phyloP scores from a whole-genome alignment of 2,329 filamentous ascomycete genomes.

The Cladosporium cucumerinum region DNA sequence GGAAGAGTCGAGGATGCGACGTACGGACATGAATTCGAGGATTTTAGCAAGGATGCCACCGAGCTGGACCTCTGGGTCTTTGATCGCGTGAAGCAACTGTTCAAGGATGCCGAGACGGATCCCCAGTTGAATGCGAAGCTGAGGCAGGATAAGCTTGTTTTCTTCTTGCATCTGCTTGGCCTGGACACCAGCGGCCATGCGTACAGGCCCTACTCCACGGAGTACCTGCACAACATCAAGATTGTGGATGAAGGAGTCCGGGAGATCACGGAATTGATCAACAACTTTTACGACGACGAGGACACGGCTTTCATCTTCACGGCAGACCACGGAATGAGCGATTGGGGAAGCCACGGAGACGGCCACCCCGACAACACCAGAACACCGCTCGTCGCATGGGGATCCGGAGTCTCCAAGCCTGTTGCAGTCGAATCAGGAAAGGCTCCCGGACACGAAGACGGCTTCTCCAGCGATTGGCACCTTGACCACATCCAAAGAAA shows the following conservation, averaged over 20 bases:
- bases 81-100: slow-evolving; percentile 84
- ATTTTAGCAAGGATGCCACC: slow-evolving; percentile 79
- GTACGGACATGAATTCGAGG: slow-evolving; percentile 81
- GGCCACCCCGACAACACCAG: slow-evolving; percentile 96
- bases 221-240: slow-evolving; percentile 93
- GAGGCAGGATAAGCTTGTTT: slow-evolving; percentile 81
- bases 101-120: slow-evolving; percentile 75
- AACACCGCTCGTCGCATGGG: slow-evolving; percentile 90
- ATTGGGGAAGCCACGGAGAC: slow-evolving; percentile 98
- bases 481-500: slow-evolving; percentile 77
- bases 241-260: slow-evolving; percentile 87
- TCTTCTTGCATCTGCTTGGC: slow-evolving; percentile 91
- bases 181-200: slow-evolving; percentile 86
- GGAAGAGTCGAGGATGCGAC: slow-evolving; percentile 83
- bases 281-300: slow-evolving; percentile 76
- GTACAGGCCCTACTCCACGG: slow-evolving; percentile 86
- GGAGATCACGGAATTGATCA: slow-evolving; percentile 75
- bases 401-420: slow-evolving; percentile 81
- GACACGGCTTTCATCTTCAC: slow-evolving; percentile 96
- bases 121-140: slow-evolving; percentile 68
- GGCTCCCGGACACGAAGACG: slow-evolving; percentile 81
- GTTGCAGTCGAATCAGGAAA: slow-evolving; percentile 52
- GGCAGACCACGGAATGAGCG: slow-evolving; percentile 97
- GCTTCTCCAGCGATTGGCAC: slow-evolving; percentile 83
- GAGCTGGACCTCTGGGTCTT: slow-evolving; percentile 93